phyloP scores from a whole-genome alignment of 371 early-diverging fungal species.

The Apophysomyces sp. region DNA sequence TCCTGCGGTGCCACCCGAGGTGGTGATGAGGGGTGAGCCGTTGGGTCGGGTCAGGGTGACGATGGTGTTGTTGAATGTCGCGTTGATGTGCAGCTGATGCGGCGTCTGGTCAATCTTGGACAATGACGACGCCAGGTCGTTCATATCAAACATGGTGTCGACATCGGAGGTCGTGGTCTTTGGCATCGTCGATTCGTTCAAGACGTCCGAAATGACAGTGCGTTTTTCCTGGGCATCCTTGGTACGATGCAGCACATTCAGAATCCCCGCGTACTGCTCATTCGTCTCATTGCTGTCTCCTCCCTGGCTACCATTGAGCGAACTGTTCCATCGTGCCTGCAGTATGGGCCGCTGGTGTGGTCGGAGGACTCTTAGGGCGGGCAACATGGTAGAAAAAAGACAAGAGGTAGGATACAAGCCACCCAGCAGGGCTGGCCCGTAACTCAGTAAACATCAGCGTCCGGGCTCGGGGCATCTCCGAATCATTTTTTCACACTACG shows the following conservation, averaged over 20 bases:
- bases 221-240: constrained; percentile 1
- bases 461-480: too few relatives aligned
- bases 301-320: not conserved
- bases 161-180: not conserved
- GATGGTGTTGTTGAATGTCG: constrained; percentile 89
- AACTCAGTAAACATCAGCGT: too few relatives aligned
- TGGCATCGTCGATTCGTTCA: not conserved
- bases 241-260: constrained; percentile 2
- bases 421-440: not conserved
- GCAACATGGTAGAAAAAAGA: not conserved
- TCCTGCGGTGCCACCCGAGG: constrained; percentile 84
- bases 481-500: too few relatives aligned
- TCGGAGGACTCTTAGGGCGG: not conserved
- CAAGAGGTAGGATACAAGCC: not conserved
- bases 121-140: constrained; percentile 8
- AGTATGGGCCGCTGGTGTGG: not conserved
- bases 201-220: not conserved
- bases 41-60: constrained; percentile 75
- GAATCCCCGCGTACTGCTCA: not conserved
- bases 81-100: constrained; percentile 74
- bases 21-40: constrained; percentile 69
- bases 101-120: constrained; percentile 23
- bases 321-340: not conserved
- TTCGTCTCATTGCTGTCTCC: not conserved
- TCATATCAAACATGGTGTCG: constrained; percentile 1